phyloP scores from a whole-genome alignment of 805 yeast species.

The Saccharomyces cerevisiae region DNA sequence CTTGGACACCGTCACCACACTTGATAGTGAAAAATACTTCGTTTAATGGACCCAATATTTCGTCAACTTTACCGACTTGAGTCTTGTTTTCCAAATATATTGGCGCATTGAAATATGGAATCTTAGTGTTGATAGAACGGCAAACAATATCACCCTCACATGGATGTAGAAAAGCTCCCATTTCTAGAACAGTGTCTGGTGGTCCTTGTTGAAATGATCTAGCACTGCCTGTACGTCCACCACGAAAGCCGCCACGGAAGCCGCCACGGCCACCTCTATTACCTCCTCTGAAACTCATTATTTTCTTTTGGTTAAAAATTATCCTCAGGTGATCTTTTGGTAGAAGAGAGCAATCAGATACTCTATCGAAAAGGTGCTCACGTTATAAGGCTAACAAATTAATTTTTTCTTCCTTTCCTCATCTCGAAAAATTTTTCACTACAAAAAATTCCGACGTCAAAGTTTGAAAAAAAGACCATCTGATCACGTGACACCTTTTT shows the following conservation, averaged over 20 bases:
- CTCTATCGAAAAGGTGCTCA: not conserved
- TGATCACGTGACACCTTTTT: too few species aligned
- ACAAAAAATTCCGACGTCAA: not conserved
- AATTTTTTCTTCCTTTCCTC: not conserved
- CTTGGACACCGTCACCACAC: slow-evolving; percentile 93
- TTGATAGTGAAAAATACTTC: slow-evolving; percentile 97
- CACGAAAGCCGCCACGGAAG: slow-evolving; percentile 35
- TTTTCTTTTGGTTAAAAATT: not conserved
- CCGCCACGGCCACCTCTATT: slow-evolving; percentile 33
- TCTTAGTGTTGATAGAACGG: slow-evolving; percentile 84
- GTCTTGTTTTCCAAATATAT: slow-evolving; percentile 93
- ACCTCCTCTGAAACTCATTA: slow-evolving; percentile 37
- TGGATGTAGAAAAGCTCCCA: slow-evolving; percentile 87
- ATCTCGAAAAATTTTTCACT: not conserved
- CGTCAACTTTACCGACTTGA: slow-evolving; percentile 95
- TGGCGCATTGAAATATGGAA: slow-evolving; percentile 98
- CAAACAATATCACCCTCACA: slow-evolving; percentile 98
- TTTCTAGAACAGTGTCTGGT: slow-evolving; percentile 87
- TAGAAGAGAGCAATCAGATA: not conserved
- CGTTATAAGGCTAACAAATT: not conserved
- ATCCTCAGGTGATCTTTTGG: not conserved
- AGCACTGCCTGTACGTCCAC: slow-evolving; percentile 50
- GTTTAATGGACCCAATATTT: slow-evolving; percentile 92
- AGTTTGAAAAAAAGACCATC: not conserved
- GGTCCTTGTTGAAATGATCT: slow-evolving; percentile 84